Evolutionary conservation across 2,329 filamentous ascomycete genomes (phyloP).

Genomic region (Diaporthe batatas): DNA sequence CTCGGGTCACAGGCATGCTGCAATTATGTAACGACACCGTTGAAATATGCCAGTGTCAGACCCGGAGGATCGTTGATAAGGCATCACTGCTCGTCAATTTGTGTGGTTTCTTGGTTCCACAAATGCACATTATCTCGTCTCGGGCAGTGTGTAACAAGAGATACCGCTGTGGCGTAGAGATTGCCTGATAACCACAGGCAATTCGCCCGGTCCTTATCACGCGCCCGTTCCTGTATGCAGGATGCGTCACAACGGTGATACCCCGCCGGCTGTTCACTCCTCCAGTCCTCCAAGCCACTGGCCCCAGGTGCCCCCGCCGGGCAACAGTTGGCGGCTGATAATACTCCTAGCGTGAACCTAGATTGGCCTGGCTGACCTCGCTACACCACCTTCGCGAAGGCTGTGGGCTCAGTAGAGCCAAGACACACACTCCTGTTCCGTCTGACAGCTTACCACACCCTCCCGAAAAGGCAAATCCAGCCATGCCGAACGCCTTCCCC

Average conservation of each 20-base stretch:
- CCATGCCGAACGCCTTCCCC: slow-evolving; percentile 36
- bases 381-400: not conserved
- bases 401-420: not conserved
- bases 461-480: not conserved
- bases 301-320: slow-evolving; percentile 2
- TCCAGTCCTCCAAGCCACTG: slow-evolving; percentile 14
- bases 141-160: not conserved
- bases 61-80: not conserved
- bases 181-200: slow-evolving; percentile 8
- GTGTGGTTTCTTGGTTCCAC: not conserved
- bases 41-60: not conserved
- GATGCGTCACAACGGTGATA: slow-evolving; percentile 28
- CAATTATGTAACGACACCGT: not conserved
- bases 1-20: not conserved
- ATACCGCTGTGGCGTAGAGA: not conserved
- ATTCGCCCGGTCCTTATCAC: slow-evolving; percentile 27
- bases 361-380: not conserved
- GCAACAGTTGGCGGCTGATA: slow-evolving; percentile 24
- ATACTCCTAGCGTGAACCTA: slow-evolving; percentile 14
- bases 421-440: not conserved
- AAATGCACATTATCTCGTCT: not conserved
- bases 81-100: not conserved
- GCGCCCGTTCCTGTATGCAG: slow-evolving; percentile 22
- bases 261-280: slow-evolving; percentile 8
- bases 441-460: not conserved